Conservation (phyloP, 352 stramenopile genomes). For the Phytophthora parvispora region DNA sequence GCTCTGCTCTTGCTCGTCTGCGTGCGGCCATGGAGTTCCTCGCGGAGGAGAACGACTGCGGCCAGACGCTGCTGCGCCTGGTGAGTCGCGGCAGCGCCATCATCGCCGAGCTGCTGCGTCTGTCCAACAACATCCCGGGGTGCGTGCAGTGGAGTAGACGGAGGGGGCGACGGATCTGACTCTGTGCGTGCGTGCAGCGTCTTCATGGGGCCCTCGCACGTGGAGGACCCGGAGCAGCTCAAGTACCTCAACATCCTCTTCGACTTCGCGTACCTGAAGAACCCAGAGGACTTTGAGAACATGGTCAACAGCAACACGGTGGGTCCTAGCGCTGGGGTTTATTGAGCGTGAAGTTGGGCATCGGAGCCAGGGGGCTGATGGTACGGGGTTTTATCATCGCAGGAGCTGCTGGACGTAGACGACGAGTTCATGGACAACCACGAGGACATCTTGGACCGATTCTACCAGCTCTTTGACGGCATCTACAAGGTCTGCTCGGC, state of each 20-base stretch:
- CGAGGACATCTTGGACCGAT: slow-evolving; percentile 86
- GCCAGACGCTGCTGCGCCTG: slow-evolving; percentile 94
- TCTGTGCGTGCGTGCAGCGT: slow-evolving; percentile 60
- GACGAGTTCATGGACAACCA: slow-evolving; percentile 94
- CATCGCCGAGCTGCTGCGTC: slow-evolving; percentile 93
- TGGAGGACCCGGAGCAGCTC: slow-evolving; percentile 91
- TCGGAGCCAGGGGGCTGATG: not conserved
- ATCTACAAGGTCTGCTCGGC: slow-evolving; percentile 78
- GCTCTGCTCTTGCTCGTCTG: not conserved
- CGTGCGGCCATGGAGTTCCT: slow-evolving; percentile 83
- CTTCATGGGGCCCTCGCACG: slow-evolving; percentile 87
- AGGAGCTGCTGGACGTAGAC: slow-evolving; percentile 92
- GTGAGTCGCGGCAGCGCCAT: slow-evolving; percentile 93
- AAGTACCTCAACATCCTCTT: slow-evolving; percentile 96
- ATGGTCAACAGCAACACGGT: slow-evolving; percentile 93
- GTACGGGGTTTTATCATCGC: not conserved
- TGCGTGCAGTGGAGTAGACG: slow-evolving; percentile 21
- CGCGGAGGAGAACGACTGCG: slow-evolving; percentile 95
- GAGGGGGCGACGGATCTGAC: not conserved
- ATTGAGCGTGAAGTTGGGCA: slow-evolving; percentile 3
- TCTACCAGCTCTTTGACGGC: slow-evolving; percentile 92
- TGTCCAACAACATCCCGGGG: slow-evolving; percentile 94
- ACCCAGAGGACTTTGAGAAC: slow-evolving; percentile 96
- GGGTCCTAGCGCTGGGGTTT: slow-evolving; percentile 8
- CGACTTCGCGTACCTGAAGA: slow-evolving; percentile 96